A percentile compares a stretch with the other conserved stretches of the same genome.
phyloP scores from a whole-genome alignment of 306 rosid genomes.

The Trifolium fragiferum region DNA sequence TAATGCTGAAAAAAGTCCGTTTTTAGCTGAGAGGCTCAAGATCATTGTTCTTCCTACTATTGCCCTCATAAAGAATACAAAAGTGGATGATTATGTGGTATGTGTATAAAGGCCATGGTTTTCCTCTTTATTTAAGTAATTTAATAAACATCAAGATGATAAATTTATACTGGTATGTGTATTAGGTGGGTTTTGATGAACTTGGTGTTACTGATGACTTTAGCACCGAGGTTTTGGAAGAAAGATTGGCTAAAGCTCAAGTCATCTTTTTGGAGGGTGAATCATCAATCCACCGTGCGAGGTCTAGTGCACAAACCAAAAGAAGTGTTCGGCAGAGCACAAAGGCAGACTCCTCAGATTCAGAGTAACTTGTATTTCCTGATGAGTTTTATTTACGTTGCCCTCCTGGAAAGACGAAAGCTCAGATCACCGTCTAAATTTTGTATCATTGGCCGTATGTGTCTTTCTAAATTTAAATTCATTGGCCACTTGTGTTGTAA shows the following conservation, averaged over 20 bases:
- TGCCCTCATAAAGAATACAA: constrained; percentile 91
- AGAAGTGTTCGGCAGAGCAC: constrained; percentile 74
- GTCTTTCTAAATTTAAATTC: constrained; percentile 15
- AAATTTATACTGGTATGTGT: constrained; percentile 15
- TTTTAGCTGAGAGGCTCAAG: constrained; percentile 91
- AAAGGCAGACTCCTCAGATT: constrained; percentile 83
- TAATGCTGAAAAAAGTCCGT: constrained; percentile 94
- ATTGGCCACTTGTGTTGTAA: constrained; percentile 2
- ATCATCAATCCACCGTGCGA: constrained; percentile 63
- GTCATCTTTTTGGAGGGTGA: constrained; percentile 85
- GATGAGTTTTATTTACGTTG: constrained; percentile 17
- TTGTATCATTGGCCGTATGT: not conserved
- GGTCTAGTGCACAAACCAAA: constrained; percentile 55
- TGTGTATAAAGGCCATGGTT: constrained; percentile 22
- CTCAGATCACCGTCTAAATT: constrained; percentile 12
- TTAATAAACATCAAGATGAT: constrained; percentile 23
- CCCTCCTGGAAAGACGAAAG: constrained; percentile 26
- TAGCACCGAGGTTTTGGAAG: constrained; percentile 89
- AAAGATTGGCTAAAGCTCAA: constrained; percentile 85
- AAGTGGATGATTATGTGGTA: constrained; percentile 99
- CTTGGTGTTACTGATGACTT: constrained; percentile 95
- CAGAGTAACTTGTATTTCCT: constrained; percentile 54
- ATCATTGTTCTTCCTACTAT: constrained; percentile 89
- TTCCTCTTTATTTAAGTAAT: not conserved
- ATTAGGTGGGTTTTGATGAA: constrained; percentile 94